These are phyloP conservation scores for Xylaria arbuscula DNA, from an alignment of 2,329 filamentous ascomycete genomes.

Conservation along the genomic window DNA sequence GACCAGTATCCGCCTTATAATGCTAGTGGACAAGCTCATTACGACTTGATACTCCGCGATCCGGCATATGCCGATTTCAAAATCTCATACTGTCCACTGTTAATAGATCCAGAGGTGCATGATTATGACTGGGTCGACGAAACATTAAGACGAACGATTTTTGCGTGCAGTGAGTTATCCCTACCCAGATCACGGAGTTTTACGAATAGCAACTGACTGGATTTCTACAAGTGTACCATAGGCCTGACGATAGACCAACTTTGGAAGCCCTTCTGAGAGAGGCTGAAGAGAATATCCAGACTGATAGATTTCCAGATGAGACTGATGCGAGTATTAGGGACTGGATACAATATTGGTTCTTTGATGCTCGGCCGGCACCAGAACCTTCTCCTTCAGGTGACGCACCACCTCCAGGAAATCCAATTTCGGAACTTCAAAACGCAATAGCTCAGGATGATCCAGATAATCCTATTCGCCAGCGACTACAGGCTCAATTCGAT, in stretches of 20 bases:
- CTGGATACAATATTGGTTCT: conserved; percentile 39
- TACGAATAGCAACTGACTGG: conserved; percentile 6
- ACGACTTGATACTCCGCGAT: not conserved
- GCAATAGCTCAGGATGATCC: not conserved
- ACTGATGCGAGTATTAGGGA: conserved; percentile 29
- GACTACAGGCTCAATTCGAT: not conserved
- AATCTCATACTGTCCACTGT: conserved; percentile 43
- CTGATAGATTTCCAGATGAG: conserved; percentile 31
- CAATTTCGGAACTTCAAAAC: not conserved
- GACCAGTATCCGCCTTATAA: not conserved
- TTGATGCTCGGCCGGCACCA: conserved; percentile 19
- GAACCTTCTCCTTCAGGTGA: not conserved
- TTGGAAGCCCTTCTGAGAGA: conserved; percentile 35
- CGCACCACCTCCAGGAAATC: not conserved
- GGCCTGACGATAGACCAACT: conserved; percentile 38
- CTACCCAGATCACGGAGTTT: not conserved
- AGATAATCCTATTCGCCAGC: not conserved
- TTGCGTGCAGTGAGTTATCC: conserved; percentile 37
- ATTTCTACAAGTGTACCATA: conserved; percentile 39
- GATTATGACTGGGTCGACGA: conserved; percentile 37
- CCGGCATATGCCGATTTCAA: conserved; percentile 9
- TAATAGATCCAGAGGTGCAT: conserved; percentile 29
- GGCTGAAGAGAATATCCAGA: conserved; percentile 20
- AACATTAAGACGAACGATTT: conserved; percentile 38
- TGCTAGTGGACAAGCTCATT: not conserved